Evolutionary conservation across 1,139 yeast genomes (phyloP).

Genomic region (Citeromyces hawaiiensis): DNA sequence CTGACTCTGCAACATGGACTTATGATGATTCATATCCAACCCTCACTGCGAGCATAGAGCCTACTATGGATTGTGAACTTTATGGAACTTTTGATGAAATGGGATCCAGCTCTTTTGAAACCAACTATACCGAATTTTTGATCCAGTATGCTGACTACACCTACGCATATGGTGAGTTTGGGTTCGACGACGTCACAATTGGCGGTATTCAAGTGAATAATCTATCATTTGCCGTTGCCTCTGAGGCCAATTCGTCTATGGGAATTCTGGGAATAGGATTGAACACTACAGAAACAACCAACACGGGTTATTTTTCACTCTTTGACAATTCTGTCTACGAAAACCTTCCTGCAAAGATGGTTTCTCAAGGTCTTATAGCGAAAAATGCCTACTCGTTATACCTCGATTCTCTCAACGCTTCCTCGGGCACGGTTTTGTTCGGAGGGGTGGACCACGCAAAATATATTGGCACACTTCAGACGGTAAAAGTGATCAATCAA

Average conservation of each 20-base stretch:
- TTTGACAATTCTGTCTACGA: constrained; percentile 20
- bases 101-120: constrained; percentile 28
- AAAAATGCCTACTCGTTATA: constrained; percentile 40
- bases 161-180: constrained; percentile 27
- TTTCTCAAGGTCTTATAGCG: constrained; percentile 30
- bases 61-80: constrained; percentile 19
- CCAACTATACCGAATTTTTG: constrained; percentile 19
- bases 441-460: constrained; percentile 49
- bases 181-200: constrained; percentile 27
- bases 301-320: constrained; percentile 19
- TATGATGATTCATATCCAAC: neutral
- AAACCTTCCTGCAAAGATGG: constrained; percentile 19
- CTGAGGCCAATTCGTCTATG: constrained; percentile 20
- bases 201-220: constrained; percentile 24
- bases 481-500: neutral
- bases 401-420: constrained; percentile 15
- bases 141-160: constrained; percentile 2
- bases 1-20: neutral
- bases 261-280: constrained; percentile 47
- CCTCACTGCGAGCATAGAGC: neutral
- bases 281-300: constrained; percentile 17
- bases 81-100: constrained; percentile 37
- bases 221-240: constrained; percentile 36
- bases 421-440: constrained; percentile 33
- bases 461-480: constrained; percentile 27